Evolutionary conservation across 2,329 filamentous ascomycete genomes (phyloP).

Genomic region (Gliomastix tumulicola): DNA sequence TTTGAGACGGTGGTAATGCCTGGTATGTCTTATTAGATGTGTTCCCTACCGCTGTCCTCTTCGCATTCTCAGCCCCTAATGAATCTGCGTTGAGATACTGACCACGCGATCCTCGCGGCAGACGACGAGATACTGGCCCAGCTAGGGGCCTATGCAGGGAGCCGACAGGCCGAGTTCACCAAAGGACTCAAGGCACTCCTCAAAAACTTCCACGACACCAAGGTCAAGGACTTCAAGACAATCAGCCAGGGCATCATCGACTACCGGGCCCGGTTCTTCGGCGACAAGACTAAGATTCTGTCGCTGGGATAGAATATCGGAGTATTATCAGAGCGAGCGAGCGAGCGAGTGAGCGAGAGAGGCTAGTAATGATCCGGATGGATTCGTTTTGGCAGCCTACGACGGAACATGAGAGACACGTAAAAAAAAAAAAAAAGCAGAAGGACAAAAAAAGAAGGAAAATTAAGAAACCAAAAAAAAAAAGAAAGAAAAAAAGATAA

Average conservation of each 20-base stretch:
- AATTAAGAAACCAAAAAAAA: too few species aligned
- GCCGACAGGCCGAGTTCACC: constrained; percentile 55
- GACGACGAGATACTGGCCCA: constrained; percentile 69
- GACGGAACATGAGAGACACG: too few species aligned
- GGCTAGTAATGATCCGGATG: too few species aligned
- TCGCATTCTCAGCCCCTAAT: too few species aligned
- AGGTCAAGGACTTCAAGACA: constrained; percentile 57
- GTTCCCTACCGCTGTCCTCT: too few species aligned
- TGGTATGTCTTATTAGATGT: constrained; percentile 29
- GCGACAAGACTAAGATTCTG: constrained; percentile 57
- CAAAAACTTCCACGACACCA: constrained; percentile 49
- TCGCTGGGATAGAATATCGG: constrained; percentile 44
- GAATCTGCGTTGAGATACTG: too few species aligned
- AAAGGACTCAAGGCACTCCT: constrained; percentile 56
- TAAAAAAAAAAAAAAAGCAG: too few species aligned
- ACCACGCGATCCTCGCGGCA: constrained; percentile 28
- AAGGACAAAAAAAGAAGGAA: too few species aligned
- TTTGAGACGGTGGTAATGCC: constrained; percentile 42
- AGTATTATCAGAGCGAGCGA: too few species aligned
- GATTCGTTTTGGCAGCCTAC: too few species aligned
- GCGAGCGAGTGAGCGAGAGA: too few species aligned
- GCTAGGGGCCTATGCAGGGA: constrained; percentile 58
- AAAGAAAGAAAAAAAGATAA: too few species aligned
- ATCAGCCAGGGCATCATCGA: constrained; percentile 62
- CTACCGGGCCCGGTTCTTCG: constrained; percentile 57